Evolutionary conservation across 2,329 filamentous ascomycete genomes (phyloP), one percentile per base, ranked within the genome.

Genomic region (Grosmannia huntii): DNA sequence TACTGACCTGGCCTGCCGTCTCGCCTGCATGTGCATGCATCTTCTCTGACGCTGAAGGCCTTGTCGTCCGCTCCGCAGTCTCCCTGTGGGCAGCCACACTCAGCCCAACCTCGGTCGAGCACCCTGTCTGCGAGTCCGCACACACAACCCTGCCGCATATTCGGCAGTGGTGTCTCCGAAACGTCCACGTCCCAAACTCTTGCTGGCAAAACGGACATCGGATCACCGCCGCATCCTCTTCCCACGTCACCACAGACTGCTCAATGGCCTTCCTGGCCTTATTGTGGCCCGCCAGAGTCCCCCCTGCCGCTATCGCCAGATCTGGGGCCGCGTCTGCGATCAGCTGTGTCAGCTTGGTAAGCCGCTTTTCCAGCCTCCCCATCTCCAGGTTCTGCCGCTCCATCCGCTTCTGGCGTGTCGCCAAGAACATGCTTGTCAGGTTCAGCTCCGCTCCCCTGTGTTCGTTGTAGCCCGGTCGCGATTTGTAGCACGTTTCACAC

Each of bases 401-500:
- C 0, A 96, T 85, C 46, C 77, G 88, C 63, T 85, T 87, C 65
- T 86, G 82, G 60, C 94, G 78, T n/a, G 87, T 79, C 3, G 79
- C 78, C 14, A 78, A 72, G 65, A 99, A 96, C 4, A 75, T 74
- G n/a, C 75, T 73, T 3, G 83, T 90, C 65, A 90, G 87, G 65
- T 95, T 85, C 60, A 84, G 76, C 59, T 84, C 75, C 2, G 85
- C 70, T 0, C 90, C 89, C 58, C 80, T 81, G 65, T 92, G 87
- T 66, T 99, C 91, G 68, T 95, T 96, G 72, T 99, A 99, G 4
- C 94, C 94, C 28, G 91, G 89, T 66, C 94, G 82, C 56, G 90
- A 96, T 74, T 96, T 97, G 74, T 94, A 99, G 73, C 94, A 99
- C n/a, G 94, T 97, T 74, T 99, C 94, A 68, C 94, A 99, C 2